Conservation (phyloP, 2,329 filamentous ascomycete genomes). For the Penicillium frequentans region DNA sequence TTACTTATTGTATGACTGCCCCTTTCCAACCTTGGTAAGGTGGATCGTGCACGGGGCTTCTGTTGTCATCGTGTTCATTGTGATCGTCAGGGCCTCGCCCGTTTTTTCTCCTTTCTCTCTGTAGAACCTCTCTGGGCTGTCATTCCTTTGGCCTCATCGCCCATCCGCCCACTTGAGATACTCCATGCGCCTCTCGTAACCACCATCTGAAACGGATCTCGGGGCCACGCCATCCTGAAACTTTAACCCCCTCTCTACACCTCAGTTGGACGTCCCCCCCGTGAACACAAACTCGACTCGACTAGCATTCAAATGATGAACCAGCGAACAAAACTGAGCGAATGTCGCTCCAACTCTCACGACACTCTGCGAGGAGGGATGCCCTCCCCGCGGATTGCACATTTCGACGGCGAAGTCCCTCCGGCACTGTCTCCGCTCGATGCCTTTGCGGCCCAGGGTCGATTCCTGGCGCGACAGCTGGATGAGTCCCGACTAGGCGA, state of each 20-base stretch:
- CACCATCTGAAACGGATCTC: background rate
- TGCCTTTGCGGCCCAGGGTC: constrained; percentile 89
- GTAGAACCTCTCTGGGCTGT: constrained; percentile 20
- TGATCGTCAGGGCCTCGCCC: constrained; percentile 27
- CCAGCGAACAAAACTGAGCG: constrained; percentile 58
- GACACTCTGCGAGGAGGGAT: constrained; percentile 57
- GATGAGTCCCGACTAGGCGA: constrained; percentile 74
- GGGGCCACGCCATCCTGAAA: background rate
- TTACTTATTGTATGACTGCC: background rate
- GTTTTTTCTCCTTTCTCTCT: constrained; percentile 18
- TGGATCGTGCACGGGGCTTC: constrained; percentile 15
- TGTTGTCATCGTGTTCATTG: constrained; percentile 16
- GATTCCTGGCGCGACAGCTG: constrained; percentile 81
- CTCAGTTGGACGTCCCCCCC: constrained; percentile 36
- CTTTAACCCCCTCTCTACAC: background rate
- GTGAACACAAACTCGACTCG: background rate
- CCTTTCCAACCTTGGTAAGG: background rate
- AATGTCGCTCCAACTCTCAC: constrained; percentile 60
- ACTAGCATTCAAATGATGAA: background rate
- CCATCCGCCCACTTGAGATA: constrained; percentile 10
- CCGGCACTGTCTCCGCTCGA: constrained; percentile 92
- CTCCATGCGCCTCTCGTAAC: background rate
- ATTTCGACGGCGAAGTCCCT: constrained; percentile 73
- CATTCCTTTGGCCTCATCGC: constrained; percentile 25
- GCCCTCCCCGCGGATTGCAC: constrained; percentile 68